Base-by-base conservation (phyloP, 345 rosid species). In the Populus davidiana region DNA sequence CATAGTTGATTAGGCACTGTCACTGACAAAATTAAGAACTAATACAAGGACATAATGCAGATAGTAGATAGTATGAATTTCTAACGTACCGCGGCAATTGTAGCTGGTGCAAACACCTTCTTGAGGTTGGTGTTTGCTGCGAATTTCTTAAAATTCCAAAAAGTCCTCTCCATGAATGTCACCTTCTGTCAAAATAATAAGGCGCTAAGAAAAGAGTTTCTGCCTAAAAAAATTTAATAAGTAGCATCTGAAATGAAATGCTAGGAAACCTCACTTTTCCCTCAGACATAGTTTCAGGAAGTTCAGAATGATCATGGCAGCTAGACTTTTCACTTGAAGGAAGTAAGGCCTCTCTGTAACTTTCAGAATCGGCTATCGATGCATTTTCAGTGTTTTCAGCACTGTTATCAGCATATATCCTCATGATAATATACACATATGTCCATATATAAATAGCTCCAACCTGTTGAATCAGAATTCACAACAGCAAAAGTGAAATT, bases 381-480 rank as follows among this genome's bases (percentile, higher is more conserved):
- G 8, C 29, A 59, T 59, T 59, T 59, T 23, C 29, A 3, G 2
- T 56, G 11, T n/a, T 12, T 59, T 9, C 64, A 3, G 64, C 64
- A 10, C 16, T 59, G 13, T 59, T 59, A 9, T 59, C 64, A n/a
- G 23, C 35, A 18, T 59, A 61, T 33, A 83, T 20, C 14, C 86
- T 72, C 73, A 87, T 77, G 9, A 86, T 71, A 83, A 80, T 83
- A 68, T 79, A 86, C 9, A 86, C 82, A 11, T 80, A 82, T 5
- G 85, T 66, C 90, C 88, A 87, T 69, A 83, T 52, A 61, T 76
- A 84, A 54, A 87, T 31, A 0, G 86, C 86, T 21, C 88, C 87
- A 31, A 82, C 70, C 88, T 87, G 83, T 6, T 13, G 14, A 29
- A 69, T 23, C 16, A 23, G 38, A 16, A 2, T 25, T n/a, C 8